phyloP scores from a whole-genome alignment of 2,329 filamentous ascomycete species.

The Monosporascus sp. region DNA sequence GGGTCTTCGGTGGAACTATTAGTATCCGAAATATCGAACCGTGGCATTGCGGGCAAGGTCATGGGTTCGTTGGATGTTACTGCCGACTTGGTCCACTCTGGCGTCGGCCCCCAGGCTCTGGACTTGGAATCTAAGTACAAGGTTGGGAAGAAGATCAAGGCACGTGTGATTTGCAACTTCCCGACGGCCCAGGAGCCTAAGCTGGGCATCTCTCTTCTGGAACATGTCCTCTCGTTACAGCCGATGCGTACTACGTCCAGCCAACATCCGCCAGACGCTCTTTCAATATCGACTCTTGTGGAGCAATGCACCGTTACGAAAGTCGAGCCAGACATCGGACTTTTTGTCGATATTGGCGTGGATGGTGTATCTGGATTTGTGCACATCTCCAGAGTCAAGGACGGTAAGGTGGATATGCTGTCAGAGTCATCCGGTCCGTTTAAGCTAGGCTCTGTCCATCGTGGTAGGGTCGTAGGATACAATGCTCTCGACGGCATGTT shows the following conservation, averaged over 20 bases:
- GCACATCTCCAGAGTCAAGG: conserved; percentile 88
- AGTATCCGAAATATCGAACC: conserved; percentile 66
- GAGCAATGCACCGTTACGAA: conserved; percentile 74
- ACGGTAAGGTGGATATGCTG: conserved; percentile 81
- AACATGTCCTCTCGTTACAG: conserved; percentile 69
- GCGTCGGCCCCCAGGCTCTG: conserved; percentile 61
- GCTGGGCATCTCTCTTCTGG: conserved; percentile 79
- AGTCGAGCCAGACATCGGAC: conserved; percentile 73
- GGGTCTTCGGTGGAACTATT: conserved; percentile 86
- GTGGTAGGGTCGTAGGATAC: conserved; percentile 78
- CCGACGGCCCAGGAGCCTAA: conserved; percentile 74
- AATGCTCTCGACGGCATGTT: conserved; percentile 83
- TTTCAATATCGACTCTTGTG: conserved; percentile 70
- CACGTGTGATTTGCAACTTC: conserved; percentile 82
- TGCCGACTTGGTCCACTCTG: conserved; percentile 85
- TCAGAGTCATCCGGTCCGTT: conserved; percentile 72
- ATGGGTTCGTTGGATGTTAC: conserved; percentile 89
- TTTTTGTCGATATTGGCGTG: conserved; percentile 71
- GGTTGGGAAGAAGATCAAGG: conserved; percentile 77
- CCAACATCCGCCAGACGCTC: conserved; percentile 48
- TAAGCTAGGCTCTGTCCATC: conserved; percentile 72
- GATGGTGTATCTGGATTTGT: conserved; percentile 76
- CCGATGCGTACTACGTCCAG: conserved; percentile 36
- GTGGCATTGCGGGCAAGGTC: conserved; percentile 82
- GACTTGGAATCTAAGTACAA: conserved; percentile 77